These are phyloP conservation scores for Chaetothyriales sp. DNA, from an alignment of 2,329 filamentous ascomycete species.

Conservation along the genomic window DNA sequence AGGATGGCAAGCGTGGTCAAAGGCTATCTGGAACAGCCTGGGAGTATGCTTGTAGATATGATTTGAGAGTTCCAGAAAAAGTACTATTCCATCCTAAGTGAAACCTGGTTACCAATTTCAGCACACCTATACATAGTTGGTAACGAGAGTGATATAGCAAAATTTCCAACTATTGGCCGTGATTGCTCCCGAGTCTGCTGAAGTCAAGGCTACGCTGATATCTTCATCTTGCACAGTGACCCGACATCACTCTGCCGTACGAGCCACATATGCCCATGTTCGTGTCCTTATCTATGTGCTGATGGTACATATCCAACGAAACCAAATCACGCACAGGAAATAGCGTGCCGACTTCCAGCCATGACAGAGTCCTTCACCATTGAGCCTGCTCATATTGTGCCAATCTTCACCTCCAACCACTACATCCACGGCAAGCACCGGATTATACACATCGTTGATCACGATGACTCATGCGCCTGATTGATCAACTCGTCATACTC, in stretches of 20 bases:
- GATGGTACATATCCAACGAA: not conserved
- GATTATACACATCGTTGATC: not conserved
- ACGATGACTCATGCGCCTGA: not conserved
- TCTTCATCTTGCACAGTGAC: not conserved
- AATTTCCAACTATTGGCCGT: too few relatives aligned
- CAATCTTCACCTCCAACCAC: not conserved
- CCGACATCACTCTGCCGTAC: too few relatives aligned
- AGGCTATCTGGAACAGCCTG: slow-evolving; percentile 67
- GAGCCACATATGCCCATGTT: not conserved
- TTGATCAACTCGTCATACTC: slow-evolving; percentile 23
- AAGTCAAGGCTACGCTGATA: not conserved
- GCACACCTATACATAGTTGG: too few relatives aligned
- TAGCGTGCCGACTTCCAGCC: not conserved
- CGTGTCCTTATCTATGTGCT: not conserved
- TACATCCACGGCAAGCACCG: not conserved
- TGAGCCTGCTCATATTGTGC: not conserved
- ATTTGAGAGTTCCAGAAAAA: slow-evolving; percentile 36
- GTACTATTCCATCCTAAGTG: too few relatives aligned
- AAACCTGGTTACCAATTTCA: too few relatives aligned
- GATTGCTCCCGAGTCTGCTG: too few relatives aligned
- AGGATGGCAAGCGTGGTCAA: slow-evolving; percentile 73
- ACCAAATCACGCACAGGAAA: not conserved
- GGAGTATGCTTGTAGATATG: slow-evolving; percentile 72
- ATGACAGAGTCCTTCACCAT: not conserved
- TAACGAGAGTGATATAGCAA: not conserved